Conservation (phyloP, 805 yeast species). For the Cyberlindnera mrakii region DNA sequence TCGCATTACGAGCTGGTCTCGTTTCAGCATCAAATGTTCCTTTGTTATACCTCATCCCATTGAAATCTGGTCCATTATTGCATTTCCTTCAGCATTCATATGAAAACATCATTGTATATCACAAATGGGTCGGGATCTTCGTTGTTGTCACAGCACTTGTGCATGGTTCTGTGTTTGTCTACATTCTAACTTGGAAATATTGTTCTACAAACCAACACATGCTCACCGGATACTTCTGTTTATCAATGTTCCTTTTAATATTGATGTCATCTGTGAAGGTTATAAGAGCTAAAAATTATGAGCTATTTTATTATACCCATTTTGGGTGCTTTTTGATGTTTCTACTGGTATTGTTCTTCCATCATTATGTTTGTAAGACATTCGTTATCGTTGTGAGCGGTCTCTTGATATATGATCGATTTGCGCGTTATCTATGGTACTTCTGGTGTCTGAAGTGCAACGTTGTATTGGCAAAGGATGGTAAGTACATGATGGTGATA, state of each 20-base stretch:
- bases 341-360: constrained; percentile 22
- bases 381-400: constrained; percentile 14
- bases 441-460: constrained; percentile 14
- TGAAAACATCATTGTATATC: constrained; percentile 20
- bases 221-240: constrained; percentile 13
- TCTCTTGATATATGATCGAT: constrained; percentile 16
- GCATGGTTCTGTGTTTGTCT: constrained; percentile 15
- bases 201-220: constrained; percentile 4
- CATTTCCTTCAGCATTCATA: constrained; percentile 16
- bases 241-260: constrained; percentile 3
- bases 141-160: constrained; percentile 14
- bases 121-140: constrained; percentile 19
- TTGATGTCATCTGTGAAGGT: constrained; percentile 11
- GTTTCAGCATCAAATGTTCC: constrained; percentile 23
- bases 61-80: constrained; percentile 21
- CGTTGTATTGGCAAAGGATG: constrained; percentile 2
- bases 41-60: constrained; percentile 21
- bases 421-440: constrained; percentile 10
- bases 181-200: constrained; percentile 18
- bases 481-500: constrained; percentile 8
- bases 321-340: constrained; percentile 12
- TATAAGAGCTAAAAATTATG: constrained; percentile 16
- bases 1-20: constrained; percentile 21
- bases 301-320: constrained; percentile 19
- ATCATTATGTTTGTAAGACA: constrained; percentile 21